Evolutionary conservation across 306 rosid genomes (phyloP), one percentile per base, ranked within the genome.

Genomic region (Trifolium repens): DNA sequence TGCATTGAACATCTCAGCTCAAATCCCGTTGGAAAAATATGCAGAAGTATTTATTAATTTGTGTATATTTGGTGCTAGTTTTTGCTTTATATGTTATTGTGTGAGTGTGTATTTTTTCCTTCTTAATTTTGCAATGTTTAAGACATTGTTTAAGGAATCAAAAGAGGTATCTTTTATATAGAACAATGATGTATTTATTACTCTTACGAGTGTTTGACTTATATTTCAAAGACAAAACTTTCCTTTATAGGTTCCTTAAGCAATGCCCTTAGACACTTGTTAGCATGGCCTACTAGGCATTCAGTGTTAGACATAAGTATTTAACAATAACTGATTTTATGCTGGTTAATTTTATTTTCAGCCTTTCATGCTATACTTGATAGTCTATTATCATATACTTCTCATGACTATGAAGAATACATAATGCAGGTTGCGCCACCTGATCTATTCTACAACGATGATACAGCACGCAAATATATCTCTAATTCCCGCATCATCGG

Each of bases 391-490:
- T 52, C 58, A 52, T 16, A 52, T 52, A 17, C 58, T 52, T 52
- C 26, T 52, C 26, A 7, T 52, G 58, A 52, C 24, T 16, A 17
- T 52, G 58, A 52, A 52, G 27, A 52, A 16, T 52, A 52, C 17
- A 52, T 52, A 30, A 26, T 1, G 30, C 85, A 22, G 30, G 84
- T 84, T 66, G 97, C 96, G 42, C 98, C 98, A 15, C 98, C 98
- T 5, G 98, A 94, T 88, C 86, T 94, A 15, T 91, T 89, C 89
- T 94, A 94, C 74, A 86, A 91, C 59, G 91, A 91, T 8, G 74
- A 68, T 0, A 92, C 87, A 74, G 94, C 97, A 80, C 93, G 96
- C 42, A 94, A 87, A 53, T 94, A 91, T 85, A 91, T 97, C 0
- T 90, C 96, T 53, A 89, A 91, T 74, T 94, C 98, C 9, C 92